Base-by-base conservation (phyloP, 2,329 filamentous ascomycete species). In the Claviceps monticola region DNA sequence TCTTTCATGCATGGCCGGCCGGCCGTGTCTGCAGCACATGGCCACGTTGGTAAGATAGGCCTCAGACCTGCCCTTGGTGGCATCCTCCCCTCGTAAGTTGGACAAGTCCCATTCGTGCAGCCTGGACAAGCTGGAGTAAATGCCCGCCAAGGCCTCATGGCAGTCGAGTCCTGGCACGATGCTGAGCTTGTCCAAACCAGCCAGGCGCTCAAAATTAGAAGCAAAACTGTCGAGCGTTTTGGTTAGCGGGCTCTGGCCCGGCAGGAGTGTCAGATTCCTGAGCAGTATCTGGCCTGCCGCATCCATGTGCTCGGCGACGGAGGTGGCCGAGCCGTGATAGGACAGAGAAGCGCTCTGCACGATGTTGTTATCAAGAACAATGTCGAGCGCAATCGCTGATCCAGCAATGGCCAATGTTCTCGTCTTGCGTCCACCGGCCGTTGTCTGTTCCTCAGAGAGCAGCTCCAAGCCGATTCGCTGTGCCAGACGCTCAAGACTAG, bases 61-160 rank as follows among this genome's bases (percentile, higher is more conserved):
- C 34, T 76, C 73, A 2, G 71, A 64, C 58, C 72, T 74, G 19
- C 63, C 66, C n/a, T 59, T 60, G 58, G 73, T 66, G 2, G 66
- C 64, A 1, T 71, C 66, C 14, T 77, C 74, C 53, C 75, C 71
- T 9, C 74, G 73, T 34, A 82, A 64, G 55, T 72, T 76, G 52
- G 77, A 72, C 54, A 83, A 69, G 61, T 93, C 86, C 72, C 86
- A 84, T 46, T 79, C 72, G 60, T 86, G 80, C n/a, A 94, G 68
- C 58, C 74, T 81, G 54, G 76, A 72, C 54, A 93, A 69, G 60
- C 84, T 86, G 52, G 76, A 76, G 63, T 84, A 87, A 5, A 94
- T 72, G 3, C 86, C 86, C 4, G 79, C 80, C 45, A 91, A 72
- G 0, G 87, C 87, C 62, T 88, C 84, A 62, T 87, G 85, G 63